phyloP scores from a whole-genome alignment of 1,284 basidiomycete genomes.

The Ustilago shanxiensis region DNA sequence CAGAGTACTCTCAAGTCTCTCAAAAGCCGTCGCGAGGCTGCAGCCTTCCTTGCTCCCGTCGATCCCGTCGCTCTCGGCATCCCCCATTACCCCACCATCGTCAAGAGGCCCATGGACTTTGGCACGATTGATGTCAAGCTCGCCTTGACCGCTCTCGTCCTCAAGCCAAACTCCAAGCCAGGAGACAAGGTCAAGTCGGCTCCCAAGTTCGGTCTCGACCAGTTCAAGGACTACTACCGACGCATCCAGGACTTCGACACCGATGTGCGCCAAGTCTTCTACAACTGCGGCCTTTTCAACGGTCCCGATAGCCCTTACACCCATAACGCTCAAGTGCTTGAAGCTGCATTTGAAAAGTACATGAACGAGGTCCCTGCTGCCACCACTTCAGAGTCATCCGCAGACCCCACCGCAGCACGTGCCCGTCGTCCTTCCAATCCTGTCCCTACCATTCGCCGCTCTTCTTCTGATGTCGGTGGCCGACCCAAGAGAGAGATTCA shows the following conservation, averaged over 20 bases:
- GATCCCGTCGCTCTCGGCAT: slow-evolving; percentile 90
- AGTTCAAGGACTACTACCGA: slow-evolving; percentile 56
- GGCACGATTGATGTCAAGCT: slow-evolving; percentile 89
- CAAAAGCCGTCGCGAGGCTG: slow-evolving; percentile 87
- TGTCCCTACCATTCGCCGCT: slow-evolving; percentile 82
- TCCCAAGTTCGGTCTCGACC: slow-evolving; percentile 50
- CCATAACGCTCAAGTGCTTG: slow-evolving; percentile 82
- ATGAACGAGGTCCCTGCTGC: slow-evolving; percentile 71
- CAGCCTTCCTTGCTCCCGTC: slow-evolving; percentile 87
- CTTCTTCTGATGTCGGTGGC: slow-evolving; percentile 74
- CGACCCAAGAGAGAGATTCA: slow-evolving; percentile 97
- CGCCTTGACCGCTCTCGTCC: slow-evolving; percentile 59
- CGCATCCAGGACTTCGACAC: slow-evolving; percentile 57
- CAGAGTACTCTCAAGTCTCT: slow-evolving; percentile 82
- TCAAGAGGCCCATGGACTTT: slow-evolving; percentile 94
- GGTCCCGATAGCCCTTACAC: slow-evolving; percentile 85
- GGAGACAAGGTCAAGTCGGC: slow-evolving; percentile 64
- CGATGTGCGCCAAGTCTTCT: slow-evolving; percentile 77
- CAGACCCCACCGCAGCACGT: slow-evolving; percentile 57
- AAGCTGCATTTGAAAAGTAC: slow-evolving; percentile 88
- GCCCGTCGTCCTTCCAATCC: slow-evolving; percentile 80
- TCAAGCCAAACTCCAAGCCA: slow-evolving; percentile 55
- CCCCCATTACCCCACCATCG: slow-evolving; percentile 88
- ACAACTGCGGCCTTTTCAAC: slow-evolving; percentile 91
- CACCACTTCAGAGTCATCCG: slow-evolving; percentile 66